A percentile compares a stretch with the other conserved stretches of the same genome.
phyloP scores from a whole-genome alignment of 192 early-diverging fungal species.

The Chytriomyces confervae region DNA sequence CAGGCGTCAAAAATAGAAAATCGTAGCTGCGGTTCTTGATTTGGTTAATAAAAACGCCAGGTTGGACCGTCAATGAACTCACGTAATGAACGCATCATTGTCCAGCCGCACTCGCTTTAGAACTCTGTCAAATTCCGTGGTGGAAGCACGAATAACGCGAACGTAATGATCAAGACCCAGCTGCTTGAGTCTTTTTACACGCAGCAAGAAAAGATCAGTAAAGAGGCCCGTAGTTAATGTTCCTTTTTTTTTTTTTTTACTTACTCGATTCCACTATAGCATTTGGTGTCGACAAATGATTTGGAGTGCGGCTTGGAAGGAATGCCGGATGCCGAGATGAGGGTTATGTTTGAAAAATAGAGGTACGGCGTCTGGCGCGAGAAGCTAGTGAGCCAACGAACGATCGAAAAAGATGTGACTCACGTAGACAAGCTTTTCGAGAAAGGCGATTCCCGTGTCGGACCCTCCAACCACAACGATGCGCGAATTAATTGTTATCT shows the following conservation, averaged over 20 bases:
- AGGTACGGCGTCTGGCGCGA: conserved; percentile 44
- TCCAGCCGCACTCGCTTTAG: conserved; percentile 41
- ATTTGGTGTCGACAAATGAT: conserved; percentile 42
- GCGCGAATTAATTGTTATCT: conserved; percentile 52
- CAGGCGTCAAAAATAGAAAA: conserved; percentile 56
- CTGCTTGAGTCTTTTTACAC: conserved; percentile 48
- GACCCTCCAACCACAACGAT: conserved; percentile 64
- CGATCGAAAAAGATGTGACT: neutral
- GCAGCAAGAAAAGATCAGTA: conserved; percentile 1
- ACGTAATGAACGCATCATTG: conserved; percentile 43
- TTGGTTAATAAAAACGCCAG: neutral
- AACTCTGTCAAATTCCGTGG: conserved; percentile 49
- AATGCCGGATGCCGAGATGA: conserved; percentile 47
- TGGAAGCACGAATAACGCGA: conserved; percentile 40
- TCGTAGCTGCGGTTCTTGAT: conserved; percentile 49
- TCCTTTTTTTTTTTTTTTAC: neutral
- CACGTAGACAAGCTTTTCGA: conserved; percentile 62
- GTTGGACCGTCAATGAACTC: neutral
- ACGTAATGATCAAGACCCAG: conserved; percentile 51
- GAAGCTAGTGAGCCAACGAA: neutral
- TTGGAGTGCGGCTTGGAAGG: conserved; percentile 15
- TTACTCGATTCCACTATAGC: conserved; percentile 45
- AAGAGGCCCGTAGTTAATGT: neutral
- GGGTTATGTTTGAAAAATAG: conserved; percentile 51
- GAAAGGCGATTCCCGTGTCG: conserved; percentile 55